Base-by-base conservation (phyloP, 345 rosid genomes). In the Melaleuca alternifolia region DNA sequence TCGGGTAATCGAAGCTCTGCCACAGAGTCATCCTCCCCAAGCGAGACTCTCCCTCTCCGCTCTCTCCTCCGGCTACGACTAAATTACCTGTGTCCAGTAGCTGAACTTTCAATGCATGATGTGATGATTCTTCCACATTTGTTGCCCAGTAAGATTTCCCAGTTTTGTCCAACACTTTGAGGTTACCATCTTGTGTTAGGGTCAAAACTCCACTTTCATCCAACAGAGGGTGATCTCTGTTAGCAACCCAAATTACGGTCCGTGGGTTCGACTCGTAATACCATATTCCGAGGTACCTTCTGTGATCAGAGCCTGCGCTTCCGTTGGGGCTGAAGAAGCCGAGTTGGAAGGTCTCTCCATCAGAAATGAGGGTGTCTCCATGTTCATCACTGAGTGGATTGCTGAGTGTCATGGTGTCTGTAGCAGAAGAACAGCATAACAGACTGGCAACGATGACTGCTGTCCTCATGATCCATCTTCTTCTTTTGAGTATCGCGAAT, bases 221-320 rank as follows among this genome's bases (percentile, higher is more conserved):
- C 51, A 59, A 56, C 89, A 93, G 87, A 3, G 93, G 95, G 24
- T 79, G 30, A 59, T 91, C 89, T 83, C 94, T 87, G 51, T 93
- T 94, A 61, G 96, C 94, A 33, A 94, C 91, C 94, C 94, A 94
- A 8, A 92, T 91, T 81, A 91, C 79, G 46, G 88, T 90, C 20
- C 51, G 86, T 24, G 87, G 90, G 50, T 85, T 91, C 91, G 88
- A 87, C 44, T 56, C n/a, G 88, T 90, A 61, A 84, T 89, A 90
- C 95, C 96, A 93, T 33, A 94, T 89, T 26, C 93, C 96, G 1
- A 93, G 54, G 81, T 93, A 93, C 71, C 94, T 92, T 87, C 87
- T 71, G 85, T 83, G 84, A 51, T 90, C 91, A 41, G 85, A 88
- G 85, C 88, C 90, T 50, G 86, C 87, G 86, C 88, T 90, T 86